Base-by-base conservation (phyloP, 1,284 basidiomycete genomes). In the Melanopsichium pennsylvanicum region DNA sequence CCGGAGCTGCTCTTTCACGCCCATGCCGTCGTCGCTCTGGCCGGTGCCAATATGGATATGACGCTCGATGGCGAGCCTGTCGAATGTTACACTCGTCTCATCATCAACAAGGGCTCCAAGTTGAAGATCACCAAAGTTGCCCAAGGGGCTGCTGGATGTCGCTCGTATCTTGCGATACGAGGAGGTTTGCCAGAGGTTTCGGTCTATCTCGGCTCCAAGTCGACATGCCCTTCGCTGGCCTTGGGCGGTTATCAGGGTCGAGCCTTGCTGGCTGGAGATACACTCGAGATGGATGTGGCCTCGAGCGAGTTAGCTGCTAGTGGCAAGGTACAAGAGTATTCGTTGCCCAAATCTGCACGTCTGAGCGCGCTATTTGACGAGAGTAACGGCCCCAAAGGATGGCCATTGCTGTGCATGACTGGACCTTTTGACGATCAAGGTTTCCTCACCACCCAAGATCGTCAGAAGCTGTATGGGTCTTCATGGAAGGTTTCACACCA, bases 391-490 rank as follows among this genome's bases (percentile, higher is more conserved):
- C 42, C 35, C 11, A 19, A 39, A 13, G n/a, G 51, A 62, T 88
- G 87, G 86, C 78, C 81, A 0, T 72, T 90, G 10, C 81, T 85
- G 42, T 86, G 86, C 47, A 84, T 89, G 25, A 70, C 85, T 2
- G 88, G 88, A 0, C 88, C 88, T 0, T 87, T 89, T 25, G 88
- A 85, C 54, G 87, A 88, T 54, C 82, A 83, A 3, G 85, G 85
- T 38, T 89, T 86, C 70, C 68, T 89, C 12, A 86, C 85, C 0
- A 35, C 81, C 0, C 80, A 83, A 16, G 60, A 55, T 25, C 41
- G 52, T 1, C 32, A 42, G 36, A 47, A 35, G 31, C 35, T 63
- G 21, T 63, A 63, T 33, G 45, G 43, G 6, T 27, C 23, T 1
- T 38, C 33, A 10, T 56, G 52, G 60, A 63, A 46, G 38, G 54